These are phyloP conservation scores for Musa schizocarpa DNA, from an alignment of 176 grass and related monocot genomes.

Conservation along the genomic window DNA sequence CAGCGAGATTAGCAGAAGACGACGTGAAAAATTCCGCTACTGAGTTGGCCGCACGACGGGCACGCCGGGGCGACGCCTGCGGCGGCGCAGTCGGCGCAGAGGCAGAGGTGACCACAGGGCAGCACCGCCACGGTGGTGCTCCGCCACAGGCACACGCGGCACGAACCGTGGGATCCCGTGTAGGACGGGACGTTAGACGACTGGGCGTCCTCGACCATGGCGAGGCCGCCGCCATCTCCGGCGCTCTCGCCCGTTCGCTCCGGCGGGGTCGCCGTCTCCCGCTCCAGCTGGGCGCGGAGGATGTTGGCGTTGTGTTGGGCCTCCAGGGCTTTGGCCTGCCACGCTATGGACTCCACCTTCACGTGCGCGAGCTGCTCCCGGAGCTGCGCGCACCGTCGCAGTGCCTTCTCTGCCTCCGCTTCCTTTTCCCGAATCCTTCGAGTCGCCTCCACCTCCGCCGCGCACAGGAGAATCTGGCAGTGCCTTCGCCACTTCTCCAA, in stretches of 20 bases:
- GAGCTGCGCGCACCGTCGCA: not conserved
- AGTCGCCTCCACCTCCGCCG: not conserved
- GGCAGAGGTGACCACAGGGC: not conserved
- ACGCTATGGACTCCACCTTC: not conserved
- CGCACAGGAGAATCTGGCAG: not conserved
- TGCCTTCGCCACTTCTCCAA: not conserved
- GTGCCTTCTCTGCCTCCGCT: not conserved
- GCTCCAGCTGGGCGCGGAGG: not conserved
- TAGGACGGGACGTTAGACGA: not conserved
- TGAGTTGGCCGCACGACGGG: not conserved
- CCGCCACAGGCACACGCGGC: not conserved
- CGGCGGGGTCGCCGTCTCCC: not conserved
- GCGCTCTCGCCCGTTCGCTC: not conserved
- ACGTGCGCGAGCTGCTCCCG: not conserved
- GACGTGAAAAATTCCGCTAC: not conserved
- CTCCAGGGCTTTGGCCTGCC: not conserved
- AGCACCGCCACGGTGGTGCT: not conserved
- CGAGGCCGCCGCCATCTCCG: not conserved
- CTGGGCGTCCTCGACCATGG: not conserved
- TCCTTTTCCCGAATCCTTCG: not conserved
- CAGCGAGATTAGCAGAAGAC: not conserved
- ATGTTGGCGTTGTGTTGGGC: not conserved
- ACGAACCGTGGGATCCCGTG: not conserved
- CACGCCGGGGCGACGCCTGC: not conserved
- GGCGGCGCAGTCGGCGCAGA: not conserved